These are phyloP conservation scores for Capsicum chinense DNA, from an alignment of 257 asterid genomes.

Conservation along the genomic window DNA sequence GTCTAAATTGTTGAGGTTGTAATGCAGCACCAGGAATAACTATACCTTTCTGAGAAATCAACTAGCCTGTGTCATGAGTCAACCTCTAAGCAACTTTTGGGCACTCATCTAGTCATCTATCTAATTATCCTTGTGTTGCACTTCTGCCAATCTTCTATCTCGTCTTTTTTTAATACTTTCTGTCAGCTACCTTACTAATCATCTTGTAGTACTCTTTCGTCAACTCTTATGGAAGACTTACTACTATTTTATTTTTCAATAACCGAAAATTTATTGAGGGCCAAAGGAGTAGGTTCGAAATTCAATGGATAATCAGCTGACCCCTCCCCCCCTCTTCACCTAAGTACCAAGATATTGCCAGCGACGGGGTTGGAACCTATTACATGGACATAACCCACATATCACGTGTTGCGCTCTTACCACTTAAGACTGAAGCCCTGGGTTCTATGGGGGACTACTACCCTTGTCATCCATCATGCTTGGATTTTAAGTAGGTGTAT, in stretches of 20 bases:
- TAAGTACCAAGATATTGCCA: background rate
- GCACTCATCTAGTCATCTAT: background rate
- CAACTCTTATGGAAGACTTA: background rate
- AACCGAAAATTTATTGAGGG: background rate
- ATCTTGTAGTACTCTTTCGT: background rate
- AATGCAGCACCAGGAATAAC: constrained; percentile 10
- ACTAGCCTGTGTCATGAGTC: constrained; percentile 6
- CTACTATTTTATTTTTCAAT: background rate
- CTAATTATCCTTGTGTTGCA: constrained; percentile 8
- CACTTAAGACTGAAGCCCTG: background rate
- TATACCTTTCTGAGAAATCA: background rate
- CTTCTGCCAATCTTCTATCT: background rate
- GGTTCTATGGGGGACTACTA: background rate
- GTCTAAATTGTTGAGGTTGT: background rate
- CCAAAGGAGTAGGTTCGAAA: background rate
- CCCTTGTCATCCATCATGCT: background rate
- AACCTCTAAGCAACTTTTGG: constrained; percentile 7
- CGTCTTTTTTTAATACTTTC: background rate
- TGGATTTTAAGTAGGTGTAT: constrained; percentile 8
- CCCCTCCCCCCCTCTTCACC: background rate
- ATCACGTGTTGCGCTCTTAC: background rate
- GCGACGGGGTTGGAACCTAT: background rate
- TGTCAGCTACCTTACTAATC: background rate
- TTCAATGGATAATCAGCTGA: background rate
- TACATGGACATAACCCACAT: background rate